These are phyloP conservation scores for Suillus cothurnatus DNA, from an alignment of 768 basidiomycete species.

Conservation along the genomic window DNA sequence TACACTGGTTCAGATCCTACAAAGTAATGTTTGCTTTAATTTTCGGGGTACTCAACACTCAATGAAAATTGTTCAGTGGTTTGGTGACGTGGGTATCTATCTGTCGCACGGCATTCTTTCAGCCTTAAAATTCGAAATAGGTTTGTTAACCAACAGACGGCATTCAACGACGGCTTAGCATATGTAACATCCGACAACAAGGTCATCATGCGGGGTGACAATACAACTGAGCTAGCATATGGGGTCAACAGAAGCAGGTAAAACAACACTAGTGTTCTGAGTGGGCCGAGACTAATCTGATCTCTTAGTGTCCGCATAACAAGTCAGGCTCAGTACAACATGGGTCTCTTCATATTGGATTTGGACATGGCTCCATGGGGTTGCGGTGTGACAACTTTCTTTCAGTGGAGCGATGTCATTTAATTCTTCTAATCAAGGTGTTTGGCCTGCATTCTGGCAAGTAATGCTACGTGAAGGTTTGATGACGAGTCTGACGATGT, in stretches of 20 bases:
- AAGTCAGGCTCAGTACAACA: conserved; percentile 61
- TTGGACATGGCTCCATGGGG: conserved; percentile 86
- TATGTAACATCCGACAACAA: conserved; percentile 58
- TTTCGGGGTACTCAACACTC: conserved; percentile 13
- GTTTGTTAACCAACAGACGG: conserved; percentile 58
- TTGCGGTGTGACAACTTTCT: conserved; percentile 58
- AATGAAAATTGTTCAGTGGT: conserved; percentile 49
- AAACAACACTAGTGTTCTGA: conserved; percentile 5
- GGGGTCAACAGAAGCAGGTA: conserved; percentile 68
- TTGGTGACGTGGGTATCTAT: conserved; percentile 60
- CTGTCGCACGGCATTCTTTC: neutral
- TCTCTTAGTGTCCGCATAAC: conserved; percentile 72
- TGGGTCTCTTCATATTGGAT: conserved; percentile 85
- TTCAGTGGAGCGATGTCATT: conserved; percentile 8
- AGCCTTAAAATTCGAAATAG: conserved; percentile 35
- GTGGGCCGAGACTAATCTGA: neutral
- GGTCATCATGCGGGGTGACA: conserved; percentile 79
- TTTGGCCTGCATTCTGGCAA: conserved; percentile 86
- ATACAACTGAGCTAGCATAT: conserved; percentile 54
- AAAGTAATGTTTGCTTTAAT: conserved; percentile 44
- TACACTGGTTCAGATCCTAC: conserved; percentile 68
- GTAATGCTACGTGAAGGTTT: conserved; percentile 5
- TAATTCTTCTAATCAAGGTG: conserved; percentile 41
- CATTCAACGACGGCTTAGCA: conserved; percentile 54
- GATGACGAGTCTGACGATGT: neutral